A percentile compares a stretch with the other conserved stretches of the same genome.
Evolutionary conservation across 257 asterid genomes (phyloP).

Genomic region (Solanum chmielewskii): DNA sequence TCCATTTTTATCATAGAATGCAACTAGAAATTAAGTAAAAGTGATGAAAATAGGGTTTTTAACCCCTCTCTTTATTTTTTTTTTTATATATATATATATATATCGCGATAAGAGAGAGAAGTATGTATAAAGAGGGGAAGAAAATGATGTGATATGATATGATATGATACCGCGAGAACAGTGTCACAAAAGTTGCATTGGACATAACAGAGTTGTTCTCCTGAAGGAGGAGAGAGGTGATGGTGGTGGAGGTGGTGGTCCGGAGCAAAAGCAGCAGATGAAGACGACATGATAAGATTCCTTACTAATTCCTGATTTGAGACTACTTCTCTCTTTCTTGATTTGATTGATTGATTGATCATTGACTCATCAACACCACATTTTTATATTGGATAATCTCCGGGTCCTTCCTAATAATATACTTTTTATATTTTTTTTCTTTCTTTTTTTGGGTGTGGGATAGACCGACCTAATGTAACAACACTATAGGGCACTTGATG

Average conservation of each 20-base stretch:
- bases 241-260: constrained; percentile 59
- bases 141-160: neutral
- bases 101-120: neutral
- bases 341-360: constrained; percentile 95
- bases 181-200: constrained; percentile 85
- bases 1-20: neutral
- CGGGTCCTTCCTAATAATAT: neutral
- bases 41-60: too few relatives aligned
- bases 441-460: neutral
- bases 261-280: constrained; percentile 59
- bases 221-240: constrained; percentile 21
- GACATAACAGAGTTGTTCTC: constrained; percentile 97
- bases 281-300: constrained; percentile 49
- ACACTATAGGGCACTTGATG: neutral
- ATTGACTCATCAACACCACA: constrained; percentile 39
- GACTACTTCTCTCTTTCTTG: constrained; percentile 19
- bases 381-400: neutral
- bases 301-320: neutral
- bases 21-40: too few relatives aligned
- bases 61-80: too few relatives aligned
- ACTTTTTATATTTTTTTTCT: constrained; percentile 26
- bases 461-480: neutral
- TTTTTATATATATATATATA: neutral
- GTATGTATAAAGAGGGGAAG: neutral
- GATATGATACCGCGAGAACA: constrained; percentile 61